Evolutionary conservation across 2,329 filamentous ascomycete species (phyloP), one percentile per base, ranked within the genome.

Genomic region (Neopestalotiopsis sp.): DNA sequence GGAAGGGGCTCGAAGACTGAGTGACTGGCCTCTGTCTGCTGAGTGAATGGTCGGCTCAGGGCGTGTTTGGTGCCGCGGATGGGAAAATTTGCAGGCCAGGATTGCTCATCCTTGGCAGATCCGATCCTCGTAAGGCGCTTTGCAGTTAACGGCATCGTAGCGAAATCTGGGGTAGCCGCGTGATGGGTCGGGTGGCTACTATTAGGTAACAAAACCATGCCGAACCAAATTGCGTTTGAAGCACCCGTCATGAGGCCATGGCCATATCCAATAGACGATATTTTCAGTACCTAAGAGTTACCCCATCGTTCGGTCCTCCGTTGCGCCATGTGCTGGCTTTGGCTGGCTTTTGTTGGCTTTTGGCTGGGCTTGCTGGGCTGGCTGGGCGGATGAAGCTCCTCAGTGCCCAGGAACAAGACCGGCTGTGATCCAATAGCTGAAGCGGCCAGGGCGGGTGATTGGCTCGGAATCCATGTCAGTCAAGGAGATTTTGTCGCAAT

Each of bases 91-190:
- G 63, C 42, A 65, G 45, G 45, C 45, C 45, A 52, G 45, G 45
- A 52, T 52, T 52, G 13, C 45, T 52, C 45, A 42, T 67, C 59
- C 59, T 69, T 63, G 68, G 68, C 68, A 63, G 65, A 57, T 63
- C 68, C 64, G 68, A 38, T 28, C 38, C 13, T 68, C 32, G 61
- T 57, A 52, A 63, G 62, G 66, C 66, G 66, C 66, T 68, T 70
- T 68, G 66, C 69, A 70, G 69, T 70, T 70, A 70, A 70, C 66
- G 69, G 69, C 69, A 70, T 57, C 67, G 64, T 34, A 52, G 66
- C 60, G 60, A 63, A 70, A 70, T 68, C 69, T 66, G 69, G 69
- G 69, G 69, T 68, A 68, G 63, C 65, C 69, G 69, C 69, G 69
- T 70, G 69, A 70, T 70, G 69, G 65, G 49, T 64, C 30, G 40